These are phyloP conservation scores for Angophora floribunda DNA, from an alignment of 345 rosid species.

Conservation along the genomic window DNA sequence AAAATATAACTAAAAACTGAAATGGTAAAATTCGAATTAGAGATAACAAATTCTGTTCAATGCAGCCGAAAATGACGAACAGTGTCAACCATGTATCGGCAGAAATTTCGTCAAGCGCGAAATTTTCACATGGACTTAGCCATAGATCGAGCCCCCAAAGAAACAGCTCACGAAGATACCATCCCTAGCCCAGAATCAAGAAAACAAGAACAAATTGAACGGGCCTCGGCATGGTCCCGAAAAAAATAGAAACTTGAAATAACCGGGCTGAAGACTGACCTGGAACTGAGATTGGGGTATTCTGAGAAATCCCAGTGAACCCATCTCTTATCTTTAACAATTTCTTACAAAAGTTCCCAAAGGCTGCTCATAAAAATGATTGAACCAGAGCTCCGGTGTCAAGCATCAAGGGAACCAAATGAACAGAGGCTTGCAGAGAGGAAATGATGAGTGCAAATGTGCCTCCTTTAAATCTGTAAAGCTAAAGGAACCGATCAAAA, in stretches of 20 bases:
- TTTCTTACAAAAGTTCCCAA: neutral
- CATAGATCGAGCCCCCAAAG: neutral
- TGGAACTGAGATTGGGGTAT: neutral
- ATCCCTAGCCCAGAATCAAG: neutral
- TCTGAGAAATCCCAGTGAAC: neutral
- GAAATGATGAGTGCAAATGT: neutral
- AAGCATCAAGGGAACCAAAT: slow-evolving; percentile 57
- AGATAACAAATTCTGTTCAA: neutral
- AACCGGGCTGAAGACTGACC: neutral
- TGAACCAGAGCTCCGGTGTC: slow-evolving; percentile 10
- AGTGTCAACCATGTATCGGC: neutral
- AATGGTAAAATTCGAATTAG: neutral
- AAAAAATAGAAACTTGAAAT: neutral
- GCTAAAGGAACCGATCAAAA: neutral
- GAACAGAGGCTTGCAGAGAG: slow-evolving; percentile 16
- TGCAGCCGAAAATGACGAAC: neutral
- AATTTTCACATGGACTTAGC: neutral
- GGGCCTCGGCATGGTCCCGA: neutral
- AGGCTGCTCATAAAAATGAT: neutral
- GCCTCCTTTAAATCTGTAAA: neutral
- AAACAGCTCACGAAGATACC: neutral
- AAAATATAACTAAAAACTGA: neutral
- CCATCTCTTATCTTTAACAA: neutral
- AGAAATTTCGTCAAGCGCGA: neutral
- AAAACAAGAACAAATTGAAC: neutral